Evolutionary conservation across 768 basidiomycete species (phyloP).

Genomic region (Kwoniella botswanensis): DNA sequence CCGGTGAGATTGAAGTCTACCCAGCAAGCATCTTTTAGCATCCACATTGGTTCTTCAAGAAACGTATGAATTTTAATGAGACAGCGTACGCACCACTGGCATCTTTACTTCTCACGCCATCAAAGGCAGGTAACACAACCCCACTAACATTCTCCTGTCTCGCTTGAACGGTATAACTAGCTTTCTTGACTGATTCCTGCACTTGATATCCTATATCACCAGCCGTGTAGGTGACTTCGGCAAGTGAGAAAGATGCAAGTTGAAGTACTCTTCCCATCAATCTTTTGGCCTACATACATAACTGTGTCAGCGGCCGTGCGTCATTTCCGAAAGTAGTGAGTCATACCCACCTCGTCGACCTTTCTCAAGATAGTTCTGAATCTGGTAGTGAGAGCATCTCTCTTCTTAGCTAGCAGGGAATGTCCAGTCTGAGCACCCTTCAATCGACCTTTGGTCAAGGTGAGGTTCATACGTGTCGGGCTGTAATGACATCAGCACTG

Average conservation of each 20-base stretch:
- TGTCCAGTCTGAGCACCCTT: slow-evolving; percentile 95
- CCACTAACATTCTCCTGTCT: slow-evolving; percentile 98
- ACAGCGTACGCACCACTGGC: slow-evolving; percentile 70
- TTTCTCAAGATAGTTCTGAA: slow-evolving; percentile 93
- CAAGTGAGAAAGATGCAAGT: slow-evolving; percentile 96
- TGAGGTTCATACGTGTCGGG: slow-evolving; percentile 95
- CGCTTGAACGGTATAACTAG: slow-evolving; percentile 89
- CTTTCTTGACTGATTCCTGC: slow-evolving; percentile 90
- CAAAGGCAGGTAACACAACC: slow-evolving; percentile 92
- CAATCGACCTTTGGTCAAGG: slow-evolving; percentile 73
- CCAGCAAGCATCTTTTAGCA: background rate
- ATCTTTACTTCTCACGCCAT: slow-evolving; percentile 73
- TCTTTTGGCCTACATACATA: slow-evolving; percentile 76
- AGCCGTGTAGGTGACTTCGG: slow-evolving; percentile 96
- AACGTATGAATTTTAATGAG: background rate
- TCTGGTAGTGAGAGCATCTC: slow-evolving; percentile 91
- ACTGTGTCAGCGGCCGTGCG: background rate
- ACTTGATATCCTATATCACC: slow-evolving; percentile 95
- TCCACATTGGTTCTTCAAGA: background rate
- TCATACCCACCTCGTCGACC: slow-evolving; percentile 84
- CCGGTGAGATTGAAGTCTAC: slow-evolving; percentile 96
- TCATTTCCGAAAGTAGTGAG: background rate
- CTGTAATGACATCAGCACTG: slow-evolving; percentile 56
- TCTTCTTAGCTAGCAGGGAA: slow-evolving; percentile 93
- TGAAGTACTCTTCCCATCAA: slow-evolving; percentile 99